Evolutionary conservation across 495 filamentous ascomycete species (phyloP).

Genomic region (Thozetella sp.): DNA sequence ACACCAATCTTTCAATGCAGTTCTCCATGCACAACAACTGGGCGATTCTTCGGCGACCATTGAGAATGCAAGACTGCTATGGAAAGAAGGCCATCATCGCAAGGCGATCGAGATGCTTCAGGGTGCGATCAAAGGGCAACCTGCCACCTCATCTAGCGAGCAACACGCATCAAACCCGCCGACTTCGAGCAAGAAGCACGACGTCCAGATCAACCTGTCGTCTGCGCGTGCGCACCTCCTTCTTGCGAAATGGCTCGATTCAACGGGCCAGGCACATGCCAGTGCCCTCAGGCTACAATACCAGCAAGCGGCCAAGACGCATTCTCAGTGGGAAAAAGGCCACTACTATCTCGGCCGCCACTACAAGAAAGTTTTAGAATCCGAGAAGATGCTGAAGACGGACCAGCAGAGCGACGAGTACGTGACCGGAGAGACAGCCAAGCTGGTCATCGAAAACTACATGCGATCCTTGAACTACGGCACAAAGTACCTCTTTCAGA

Average conservation of each 20-base stretch:
- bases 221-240: conserved; percentile 75
- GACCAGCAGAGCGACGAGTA: conserved; percentile 60
- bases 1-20: conserved; percentile 88
- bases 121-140: conserved; percentile 76
- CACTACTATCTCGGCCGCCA: conserved; percentile 96
- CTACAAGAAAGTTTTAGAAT: conserved; percentile 95
- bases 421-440: conserved; percentile 77
- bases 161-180: conserved; percentile 38
- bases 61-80: conserved; percentile 91
- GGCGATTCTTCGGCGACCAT: conserved; percentile 85
- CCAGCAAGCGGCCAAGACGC: conserved; percentile 64
- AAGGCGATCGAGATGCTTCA: conserved; percentile 92
- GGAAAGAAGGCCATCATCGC: conserved; percentile 90
- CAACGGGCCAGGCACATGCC: conserved; percentile 86
- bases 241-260: conserved; percentile 95
- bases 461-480: conserved; percentile 83
- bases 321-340: conserved; percentile 86
- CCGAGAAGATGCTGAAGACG: conserved; percentile 75
- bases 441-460: conserved; percentile 91
- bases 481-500: conserved; percentile 93
- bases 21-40: conserved; percentile 83
- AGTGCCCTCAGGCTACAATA: conserved; percentile 77
- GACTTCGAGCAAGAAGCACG: conserved; percentile 40
- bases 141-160: conserved; percentile 55
- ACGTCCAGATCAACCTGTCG: conserved; percentile 53